Conservation (phyloP, 352 stramenopile genomes). For the Phytophthora cryptogea region DNA sequence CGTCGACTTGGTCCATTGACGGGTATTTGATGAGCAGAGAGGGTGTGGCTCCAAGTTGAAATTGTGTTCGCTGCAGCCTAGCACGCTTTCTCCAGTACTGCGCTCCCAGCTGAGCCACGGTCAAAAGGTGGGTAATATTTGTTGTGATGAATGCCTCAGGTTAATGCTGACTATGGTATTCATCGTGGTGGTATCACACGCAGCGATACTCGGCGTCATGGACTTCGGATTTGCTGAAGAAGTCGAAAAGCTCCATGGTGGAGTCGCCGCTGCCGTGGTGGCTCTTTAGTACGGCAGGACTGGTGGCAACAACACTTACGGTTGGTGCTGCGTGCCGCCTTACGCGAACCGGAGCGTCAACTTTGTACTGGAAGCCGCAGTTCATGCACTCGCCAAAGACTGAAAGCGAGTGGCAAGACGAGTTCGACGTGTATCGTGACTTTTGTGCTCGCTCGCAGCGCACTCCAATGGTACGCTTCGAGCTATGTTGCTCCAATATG, state of each 20-base stretch:
- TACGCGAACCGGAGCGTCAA: constrained; percentile 94
- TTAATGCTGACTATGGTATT: neutral
- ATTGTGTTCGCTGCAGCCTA: constrained; percentile 9
- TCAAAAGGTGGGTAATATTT: constrained; percentile 18
- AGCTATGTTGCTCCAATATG: neutral
- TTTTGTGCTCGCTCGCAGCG: constrained; percentile 95
- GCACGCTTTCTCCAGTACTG: neutral
- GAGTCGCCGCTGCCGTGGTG: constrained; percentile 84
- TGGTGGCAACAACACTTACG: constrained; percentile 96
- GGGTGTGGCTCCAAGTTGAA: constrained; percentile 1
- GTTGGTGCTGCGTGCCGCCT: constrained; percentile 95
- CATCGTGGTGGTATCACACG: neutral
- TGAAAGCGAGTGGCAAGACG: constrained; percentile 89
- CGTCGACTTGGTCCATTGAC: constrained; percentile 1
- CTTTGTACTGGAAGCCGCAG: constrained; percentile 95
- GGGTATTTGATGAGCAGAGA: constrained; percentile 12
- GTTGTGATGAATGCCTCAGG: neutral
- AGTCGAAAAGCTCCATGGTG: constrained; percentile 42
- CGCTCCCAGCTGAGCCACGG: constrained; percentile 11
- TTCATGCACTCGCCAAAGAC: constrained; percentile 83
- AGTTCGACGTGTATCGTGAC: constrained; percentile 95
- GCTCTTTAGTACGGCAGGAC: constrained; percentile 90
- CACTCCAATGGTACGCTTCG: constrained; percentile 50
- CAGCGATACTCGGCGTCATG: constrained; percentile 36
- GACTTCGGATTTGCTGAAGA: constrained; percentile 32